Evolutionary conservation across 306 rosid species (phyloP).

Genomic region (Echinosophora koreensis): DNA sequence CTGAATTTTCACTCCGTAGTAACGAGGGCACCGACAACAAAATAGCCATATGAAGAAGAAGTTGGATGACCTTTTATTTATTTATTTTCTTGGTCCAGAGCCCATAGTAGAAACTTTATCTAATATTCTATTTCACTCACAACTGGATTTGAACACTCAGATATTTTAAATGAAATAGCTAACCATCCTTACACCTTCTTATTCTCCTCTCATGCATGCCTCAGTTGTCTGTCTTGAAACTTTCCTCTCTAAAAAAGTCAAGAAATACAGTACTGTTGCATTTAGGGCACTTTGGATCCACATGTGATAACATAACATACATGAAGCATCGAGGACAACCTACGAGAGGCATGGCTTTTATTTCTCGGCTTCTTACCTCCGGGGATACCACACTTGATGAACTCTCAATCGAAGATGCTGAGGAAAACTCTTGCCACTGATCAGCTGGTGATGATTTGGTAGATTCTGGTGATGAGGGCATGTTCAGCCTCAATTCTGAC

Average conservation of each 20-base stretch:
- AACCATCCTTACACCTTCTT: too few relatives aligned
- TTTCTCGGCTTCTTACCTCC: constrained; percentile 1
- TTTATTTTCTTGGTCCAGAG: too few relatives aligned
- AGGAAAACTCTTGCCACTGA: constrained; percentile 30
- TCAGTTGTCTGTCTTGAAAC: not conserved
- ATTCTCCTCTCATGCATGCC: not conserved
- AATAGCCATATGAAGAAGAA: too few relatives aligned
- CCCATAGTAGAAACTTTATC: too few relatives aligned
- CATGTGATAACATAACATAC: constrained; percentile 63
- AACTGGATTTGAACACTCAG: too few relatives aligned
- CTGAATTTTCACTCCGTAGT: too few relatives aligned
- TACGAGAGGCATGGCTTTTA: constrained; percentile 58
- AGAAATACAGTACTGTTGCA: constrained; percentile 63
- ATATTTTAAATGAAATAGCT: too few relatives aligned
- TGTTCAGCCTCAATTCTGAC: constrained; percentile 38
- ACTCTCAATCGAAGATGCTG: constrained; percentile 49
- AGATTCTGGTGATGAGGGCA: constrained; percentile 10
- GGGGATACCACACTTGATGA: constrained; percentile 56
- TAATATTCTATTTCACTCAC: too few relatives aligned
- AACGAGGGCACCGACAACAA: too few relatives aligned
- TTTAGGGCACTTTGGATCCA: constrained; percentile 66
- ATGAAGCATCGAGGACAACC: constrained; percentile 72
- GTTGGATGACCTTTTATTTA: too few relatives aligned
- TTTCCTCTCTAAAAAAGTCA: constrained; percentile 51
- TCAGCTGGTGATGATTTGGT: not conserved